A percentile compares a stretch with the other conserved stretches of the same genome.
These are phyloP conservation scores for Cercospora berteroae DNA, from an alignment of 2,329 filamentous ascomycete species.

Conservation along the genomic window DNA sequence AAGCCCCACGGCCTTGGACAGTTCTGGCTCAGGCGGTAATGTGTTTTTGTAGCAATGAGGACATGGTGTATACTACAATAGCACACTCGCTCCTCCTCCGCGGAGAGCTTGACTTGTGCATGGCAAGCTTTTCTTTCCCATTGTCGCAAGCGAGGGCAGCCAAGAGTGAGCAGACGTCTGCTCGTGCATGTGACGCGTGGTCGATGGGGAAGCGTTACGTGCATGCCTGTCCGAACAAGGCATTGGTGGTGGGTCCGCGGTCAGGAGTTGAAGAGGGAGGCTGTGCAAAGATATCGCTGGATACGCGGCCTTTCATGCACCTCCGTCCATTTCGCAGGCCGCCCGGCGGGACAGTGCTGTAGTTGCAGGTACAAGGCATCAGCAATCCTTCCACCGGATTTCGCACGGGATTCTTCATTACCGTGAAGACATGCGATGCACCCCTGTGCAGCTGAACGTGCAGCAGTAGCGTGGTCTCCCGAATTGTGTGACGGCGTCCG, in stretches of 20 bases:
- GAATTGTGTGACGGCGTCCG: background rate
- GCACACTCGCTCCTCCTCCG: conserved; percentile 4
- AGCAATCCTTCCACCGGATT: background rate
- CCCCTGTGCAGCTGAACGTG: background rate
- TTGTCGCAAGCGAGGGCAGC: conserved; percentile 1
- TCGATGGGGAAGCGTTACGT: conserved; percentile 1
- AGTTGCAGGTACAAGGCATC: background rate
- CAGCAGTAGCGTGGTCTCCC: background rate
- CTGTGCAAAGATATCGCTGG: background rate
- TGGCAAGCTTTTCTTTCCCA: background rate
- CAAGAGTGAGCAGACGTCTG: background rate
- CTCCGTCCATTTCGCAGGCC: background rate
- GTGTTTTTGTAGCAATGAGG: background rate
- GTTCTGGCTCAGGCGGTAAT: background rate
- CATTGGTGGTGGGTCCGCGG: background rate
- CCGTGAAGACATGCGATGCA: background rate
- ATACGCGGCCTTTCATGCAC: background rate
- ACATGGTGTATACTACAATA: background rate
- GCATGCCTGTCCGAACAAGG: background rate
- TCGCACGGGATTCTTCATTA: background rate
- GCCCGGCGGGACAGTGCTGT: background rate
- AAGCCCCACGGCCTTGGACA: background rate
- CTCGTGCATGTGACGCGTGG: background rate
- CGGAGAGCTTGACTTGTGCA: conserved; percentile 23
- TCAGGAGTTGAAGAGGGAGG: background rate